Base-by-base conservation (phyloP, 768 basidiomycete species). In the Paxillus ammoniavirescens region DNA sequence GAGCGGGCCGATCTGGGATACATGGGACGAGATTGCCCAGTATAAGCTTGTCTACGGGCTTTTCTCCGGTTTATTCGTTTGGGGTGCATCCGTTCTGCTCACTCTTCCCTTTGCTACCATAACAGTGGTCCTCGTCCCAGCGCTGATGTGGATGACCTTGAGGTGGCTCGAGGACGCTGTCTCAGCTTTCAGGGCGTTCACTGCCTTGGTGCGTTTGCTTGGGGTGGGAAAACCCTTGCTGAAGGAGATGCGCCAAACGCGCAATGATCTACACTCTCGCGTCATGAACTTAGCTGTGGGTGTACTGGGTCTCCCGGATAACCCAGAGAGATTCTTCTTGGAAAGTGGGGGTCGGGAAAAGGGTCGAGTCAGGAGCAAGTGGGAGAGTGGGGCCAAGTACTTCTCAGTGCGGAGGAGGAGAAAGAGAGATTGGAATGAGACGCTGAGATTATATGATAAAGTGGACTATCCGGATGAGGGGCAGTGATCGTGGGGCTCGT, bases 361-460 rank as follows among this genome's bases (percentile, higher is more conserved):
- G 68, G 89, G 90, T 0, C 76, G 88, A 26, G 82, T 89, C 41
- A 70, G 76, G 52, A 52, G 82, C 12, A 62, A 65, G 7, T 90
- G 89, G 91, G 87, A 87, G 56, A 84, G 86, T 55, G 76, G 78
- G 28, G 74, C 82, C 37, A 78, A 83, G 59, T 93, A 93, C 63
- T 93, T 93, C 65, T 93, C 91, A 17, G 75, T 93, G 52, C 80
- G 79, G 53, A 74, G 91, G 56, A 73, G 91, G 62, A 75, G 91
- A 58, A 93, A 93, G 70, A 80, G 90, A 58, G 92, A 93, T 61
- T 93, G 92, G 91, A 91, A 91, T 60, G 91, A 93, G 72, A 91
- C 86, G 5, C 70, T 93, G 43, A 76, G 90, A 44, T 69, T 91
- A 50, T 92, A 91, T 58, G 91, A 93, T 59, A 78, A 88, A 56